Evolutionary conservation across 192 early-diverging fungal genomes (phyloP).

Genomic region (Umbelopsis sp.): DNA sequence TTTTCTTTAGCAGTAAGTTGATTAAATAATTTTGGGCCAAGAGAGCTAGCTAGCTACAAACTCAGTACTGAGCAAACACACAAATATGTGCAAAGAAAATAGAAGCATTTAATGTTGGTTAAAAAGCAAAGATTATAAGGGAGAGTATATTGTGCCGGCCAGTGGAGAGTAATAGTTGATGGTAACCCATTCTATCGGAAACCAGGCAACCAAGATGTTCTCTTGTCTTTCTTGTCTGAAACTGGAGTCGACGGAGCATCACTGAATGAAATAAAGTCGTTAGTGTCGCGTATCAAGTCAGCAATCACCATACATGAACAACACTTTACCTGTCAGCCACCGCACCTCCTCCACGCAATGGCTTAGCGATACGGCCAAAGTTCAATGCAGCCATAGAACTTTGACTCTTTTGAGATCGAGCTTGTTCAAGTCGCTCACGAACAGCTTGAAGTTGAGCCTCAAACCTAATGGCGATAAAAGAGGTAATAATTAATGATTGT

Average conservation of each 20-base stretch:
- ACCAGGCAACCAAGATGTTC: conserved; percentile 39
- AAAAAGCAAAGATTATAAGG: too few species aligned
- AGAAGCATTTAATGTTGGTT: too few species aligned
- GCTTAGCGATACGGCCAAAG: conserved; percentile 76
- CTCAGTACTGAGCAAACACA: too few species aligned
- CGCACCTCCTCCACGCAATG: conserved; percentile 68
- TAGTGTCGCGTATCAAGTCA: too few species aligned
- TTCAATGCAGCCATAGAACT: conserved; percentile 28
- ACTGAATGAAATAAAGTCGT: background rate
- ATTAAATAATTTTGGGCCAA: too few species aligned
- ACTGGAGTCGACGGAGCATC: background rate
- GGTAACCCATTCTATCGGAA: conserved; percentile 22
- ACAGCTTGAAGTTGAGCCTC: conserved; percentile 80
- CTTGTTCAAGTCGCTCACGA: conserved; percentile 80
- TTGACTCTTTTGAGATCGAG: conserved; percentile 52
- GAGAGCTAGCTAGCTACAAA: too few species aligned
- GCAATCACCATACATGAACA: background rate
- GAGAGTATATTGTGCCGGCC: too few species aligned
- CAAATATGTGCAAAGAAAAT: too few species aligned
- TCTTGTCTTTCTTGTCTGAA: conserved; percentile 31
- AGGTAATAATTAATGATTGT: background rate
- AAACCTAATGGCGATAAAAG: conserved; percentile 53
- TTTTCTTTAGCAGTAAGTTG: too few species aligned
- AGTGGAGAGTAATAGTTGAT: background rate
- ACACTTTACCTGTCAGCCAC: conserved; percentile 11